Percentiles rank a stretch among this genome's conserved stretches.
Evolutionary conservation across 441 rosid genomes (phyloP).

Genomic region (Daphne laureola): DNA sequence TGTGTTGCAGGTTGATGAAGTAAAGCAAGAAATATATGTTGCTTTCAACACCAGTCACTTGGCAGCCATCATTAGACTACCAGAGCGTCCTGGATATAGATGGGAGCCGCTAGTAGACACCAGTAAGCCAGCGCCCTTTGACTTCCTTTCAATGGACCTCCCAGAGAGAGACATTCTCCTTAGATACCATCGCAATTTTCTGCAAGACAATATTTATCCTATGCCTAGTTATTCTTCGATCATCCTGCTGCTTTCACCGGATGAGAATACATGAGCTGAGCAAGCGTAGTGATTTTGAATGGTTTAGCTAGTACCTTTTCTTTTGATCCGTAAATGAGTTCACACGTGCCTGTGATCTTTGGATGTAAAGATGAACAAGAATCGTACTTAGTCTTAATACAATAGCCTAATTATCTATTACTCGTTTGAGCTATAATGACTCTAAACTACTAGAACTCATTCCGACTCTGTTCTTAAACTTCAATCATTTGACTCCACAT

Average conservation of each 20-base stretch:
- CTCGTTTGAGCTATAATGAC: too few relatives aligned
- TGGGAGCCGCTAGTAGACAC: slow-evolving; percentile 95
- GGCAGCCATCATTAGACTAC: slow-evolving; percentile 53
- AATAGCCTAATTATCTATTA: too few relatives aligned
- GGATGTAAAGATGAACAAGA: too few relatives aligned
- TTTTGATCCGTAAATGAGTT: too few relatives aligned
- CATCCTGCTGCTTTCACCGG: slow-evolving; percentile 51
- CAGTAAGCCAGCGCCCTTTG: slow-evolving; percentile 67
- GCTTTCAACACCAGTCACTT: slow-evolving; percentile 79
- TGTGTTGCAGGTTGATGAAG: slow-evolving; percentile 50
- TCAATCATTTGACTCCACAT: too few relatives aligned
- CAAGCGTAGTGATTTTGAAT: neutral
- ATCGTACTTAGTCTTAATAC: too few relatives aligned
- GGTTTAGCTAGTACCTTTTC: too few relatives aligned
- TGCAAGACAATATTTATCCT: slow-evolving; percentile 77
- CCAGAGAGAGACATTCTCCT: slow-evolving; percentile 54
- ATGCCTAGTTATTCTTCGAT: slow-evolving; percentile 87
- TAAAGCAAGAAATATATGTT: slow-evolving; percentile 69
- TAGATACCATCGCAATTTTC: slow-evolving; percentile 65
- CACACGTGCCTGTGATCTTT: too few relatives aligned
- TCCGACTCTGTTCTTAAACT: too few relatives aligned
- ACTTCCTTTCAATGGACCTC: slow-evolving; percentile 55
- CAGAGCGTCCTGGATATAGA: slow-evolving; percentile 68
- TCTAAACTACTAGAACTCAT: too few relatives aligned
- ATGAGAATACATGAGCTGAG: slow-evolving; percentile 11